phyloP scores from a whole-genome alignment of 2,329 filamentous ascomycete species.

The Lasiodiplodia citricola region DNA sequence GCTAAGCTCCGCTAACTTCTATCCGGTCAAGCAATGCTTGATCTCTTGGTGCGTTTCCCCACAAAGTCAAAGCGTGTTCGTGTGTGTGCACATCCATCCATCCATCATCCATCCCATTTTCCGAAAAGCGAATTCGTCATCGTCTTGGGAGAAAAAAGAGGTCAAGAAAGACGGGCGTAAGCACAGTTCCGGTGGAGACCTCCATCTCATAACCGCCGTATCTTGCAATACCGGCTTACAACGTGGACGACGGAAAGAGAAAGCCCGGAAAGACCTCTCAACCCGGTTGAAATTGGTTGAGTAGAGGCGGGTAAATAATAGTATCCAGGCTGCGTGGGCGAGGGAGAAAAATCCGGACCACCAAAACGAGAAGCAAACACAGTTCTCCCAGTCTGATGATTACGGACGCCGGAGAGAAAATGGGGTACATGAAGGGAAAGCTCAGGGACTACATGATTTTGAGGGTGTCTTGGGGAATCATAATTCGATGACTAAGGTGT shows the following conservation, averaged over 20 bases:
- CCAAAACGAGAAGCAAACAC: not conserved
- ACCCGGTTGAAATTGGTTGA: not conserved
- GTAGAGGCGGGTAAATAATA: not conserved
- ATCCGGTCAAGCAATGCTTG: constrained; percentile 3
- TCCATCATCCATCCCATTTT: constrained; percentile 13
- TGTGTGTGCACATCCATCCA: not conserved
- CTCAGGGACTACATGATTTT: constrained; percentile 11
- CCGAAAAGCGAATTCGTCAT: not conserved
- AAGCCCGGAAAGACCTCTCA: not conserved
- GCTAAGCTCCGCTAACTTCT: constrained; percentile 7
- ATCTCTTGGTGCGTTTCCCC: not conserved
- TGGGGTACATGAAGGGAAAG: constrained; percentile 14
- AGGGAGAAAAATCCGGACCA: not conserved
- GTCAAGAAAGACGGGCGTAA: not conserved
- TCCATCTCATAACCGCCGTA: not conserved
- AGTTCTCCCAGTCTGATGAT: constrained; percentile 17
- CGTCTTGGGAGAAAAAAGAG: not conserved
- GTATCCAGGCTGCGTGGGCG: not conserved
- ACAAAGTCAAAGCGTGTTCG: not conserved
- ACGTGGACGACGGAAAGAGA: not conserved
- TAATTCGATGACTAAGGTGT: constrained; percentile 20
- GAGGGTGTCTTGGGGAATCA: constrained; percentile 18
- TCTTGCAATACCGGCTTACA: not conserved
- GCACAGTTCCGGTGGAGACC: not conserved
- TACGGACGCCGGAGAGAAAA: not conserved